Evolutionary conservation across 2,329 filamentous ascomycete genomes (phyloP), one percentile per base, ranked within the genome.

Genomic region (Aspergillus oerlinghausenensis): DNA sequence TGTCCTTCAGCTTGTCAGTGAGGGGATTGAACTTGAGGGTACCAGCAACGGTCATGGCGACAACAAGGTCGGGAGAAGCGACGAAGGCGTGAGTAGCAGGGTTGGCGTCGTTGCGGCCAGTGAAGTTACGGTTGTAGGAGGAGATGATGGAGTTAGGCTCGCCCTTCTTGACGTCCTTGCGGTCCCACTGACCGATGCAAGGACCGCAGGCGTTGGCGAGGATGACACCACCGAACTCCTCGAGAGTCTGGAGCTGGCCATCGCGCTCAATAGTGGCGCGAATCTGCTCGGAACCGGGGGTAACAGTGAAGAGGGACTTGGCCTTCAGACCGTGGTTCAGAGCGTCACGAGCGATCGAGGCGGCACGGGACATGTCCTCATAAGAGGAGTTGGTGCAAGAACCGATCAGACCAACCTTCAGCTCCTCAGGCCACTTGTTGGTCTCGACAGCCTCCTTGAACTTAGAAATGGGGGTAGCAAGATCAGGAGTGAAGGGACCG

Each of bases 61-160:
- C 90, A 47, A 95, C 91, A 60, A 96, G 81, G 73, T 96, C 92
- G 55, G 92, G 92, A 6, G 91, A 96, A 63, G 92, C 88, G 65
- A 96, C 92, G 76, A 96, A 96, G 57, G 90, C 90, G 82, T 96
- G 92, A 52, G 92, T 96, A 55, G 91, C 91, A 43, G 92, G 92
- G 84, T 96, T 97, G 65, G 90, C 92, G 67, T 96, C 92, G 77
- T 97, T 97, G 74, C 94, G 91, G 65, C 93, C 93, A 60, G 93
- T 97, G 82, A 99, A 97, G 87, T 99, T 97, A 79, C 94, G 92
- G 88, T 99, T 99, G 88, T 97, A 99, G 28, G 94, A 97, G 49
- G 92, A 97, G 74, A 99, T 82, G 75, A 99, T 99, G 6, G 92
- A 95, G 87, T 99, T 99, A 70, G 92, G 82, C 68, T 90, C 87